A percentile compares a stretch with the other conserved stretches of the same genome.
These are phyloP conservation scores for Oehlia diaphana DNA, from an alignment of 192 early-diverging fungal genomes.

Conservation along the genomic window DNA sequence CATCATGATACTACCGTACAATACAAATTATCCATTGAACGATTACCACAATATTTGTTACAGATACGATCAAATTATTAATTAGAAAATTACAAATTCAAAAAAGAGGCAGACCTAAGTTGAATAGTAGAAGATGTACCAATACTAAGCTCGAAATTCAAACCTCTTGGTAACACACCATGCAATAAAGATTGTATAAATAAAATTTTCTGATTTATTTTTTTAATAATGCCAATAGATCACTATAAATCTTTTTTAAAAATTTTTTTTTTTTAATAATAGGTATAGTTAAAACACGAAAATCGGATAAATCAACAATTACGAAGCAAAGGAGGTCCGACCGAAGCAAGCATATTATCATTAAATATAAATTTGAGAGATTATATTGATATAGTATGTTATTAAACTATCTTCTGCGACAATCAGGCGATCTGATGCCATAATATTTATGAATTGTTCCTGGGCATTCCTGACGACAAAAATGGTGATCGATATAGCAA, in stretches of 20 bases:
- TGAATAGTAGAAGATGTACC: constrained; percentile 24
- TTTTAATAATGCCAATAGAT: no score
- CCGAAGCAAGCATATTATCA: constrained; percentile 22
- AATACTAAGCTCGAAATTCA: constrained; percentile 29
- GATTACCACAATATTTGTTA: no score
- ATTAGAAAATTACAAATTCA: background rate
- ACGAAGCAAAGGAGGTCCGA: constrained; percentile 30
- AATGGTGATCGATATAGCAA: constrained; percentile 28
- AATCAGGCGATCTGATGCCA: constrained; percentile 24
- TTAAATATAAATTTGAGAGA: constrained; percentile 30
- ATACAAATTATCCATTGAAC: no score
- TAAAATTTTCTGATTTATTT: no score
- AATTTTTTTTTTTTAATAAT: background rate
- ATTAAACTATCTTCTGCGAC: constrained; percentile 17
- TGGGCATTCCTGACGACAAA: background rate
- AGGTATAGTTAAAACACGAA: constrained; percentile 23
- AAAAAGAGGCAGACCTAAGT: constrained; percentile 29
- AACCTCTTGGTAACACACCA: constrained; percentile 27
- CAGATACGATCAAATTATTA: no score
- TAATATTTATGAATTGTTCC: constrained; percentile 21
- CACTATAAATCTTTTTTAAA: no score
- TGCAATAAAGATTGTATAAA: constrained; percentile 2
- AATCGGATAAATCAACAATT: constrained; percentile 32
- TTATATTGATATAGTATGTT: background rate
- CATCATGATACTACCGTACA: no score